Conservation (phyloP, 768 basidiomycete genomes). For the Tylopilus plumbeoviolaceoides region DNA sequence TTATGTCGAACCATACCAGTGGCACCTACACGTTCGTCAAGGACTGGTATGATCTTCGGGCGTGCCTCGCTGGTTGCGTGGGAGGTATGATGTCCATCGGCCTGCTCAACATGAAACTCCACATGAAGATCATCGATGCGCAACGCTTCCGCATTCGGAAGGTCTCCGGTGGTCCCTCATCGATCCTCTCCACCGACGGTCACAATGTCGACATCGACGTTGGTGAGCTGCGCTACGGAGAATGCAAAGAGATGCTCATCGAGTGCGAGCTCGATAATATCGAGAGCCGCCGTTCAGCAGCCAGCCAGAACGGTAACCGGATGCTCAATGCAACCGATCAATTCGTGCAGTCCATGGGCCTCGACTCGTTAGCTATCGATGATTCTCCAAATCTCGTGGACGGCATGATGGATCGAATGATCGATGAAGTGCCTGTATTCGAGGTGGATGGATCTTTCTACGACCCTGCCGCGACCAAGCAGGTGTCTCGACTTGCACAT, state of each 20-base stretch:
- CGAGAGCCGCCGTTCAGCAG: conserved; percentile 35
- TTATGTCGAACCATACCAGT: conserved; percentile 96
- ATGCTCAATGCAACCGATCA: conserved; percentile 80
- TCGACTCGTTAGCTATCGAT: conserved; percentile 69
- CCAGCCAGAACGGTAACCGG: conserved; percentile 12
- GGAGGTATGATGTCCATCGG: conserved; percentile 98
- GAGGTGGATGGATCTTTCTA: conserved; percentile 96
- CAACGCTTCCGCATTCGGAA: conserved; percentile 92
- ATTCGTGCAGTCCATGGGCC: conserved; percentile 82
- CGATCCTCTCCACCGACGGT: conserved; percentile 87
- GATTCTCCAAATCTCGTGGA: conserved; percentile 71
- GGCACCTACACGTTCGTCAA: conserved; percentile 98
- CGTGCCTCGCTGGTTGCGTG: conserved; percentile 89
- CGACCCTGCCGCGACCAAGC: conserved; percentile 81
- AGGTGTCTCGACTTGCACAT: conserved; percentile 83
- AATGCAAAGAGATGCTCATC: conserved; percentile 94
- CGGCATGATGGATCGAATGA: conserved; percentile 95
- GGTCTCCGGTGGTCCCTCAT: conserved; percentile 84
- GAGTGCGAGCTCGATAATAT: conserved; percentile 85
- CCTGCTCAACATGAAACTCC: conserved; percentile 87
- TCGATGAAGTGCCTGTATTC: conserved; percentile 94
- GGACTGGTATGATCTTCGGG: conserved; percentile 95
- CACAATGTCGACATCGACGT: conserved; percentile 94
- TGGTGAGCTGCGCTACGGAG: conserved; percentile 92
- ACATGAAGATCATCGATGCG: conserved; percentile 88